Conservation (phyloP, 345 rosid genomes). For the Eucalyptus cloeziana region DNA sequence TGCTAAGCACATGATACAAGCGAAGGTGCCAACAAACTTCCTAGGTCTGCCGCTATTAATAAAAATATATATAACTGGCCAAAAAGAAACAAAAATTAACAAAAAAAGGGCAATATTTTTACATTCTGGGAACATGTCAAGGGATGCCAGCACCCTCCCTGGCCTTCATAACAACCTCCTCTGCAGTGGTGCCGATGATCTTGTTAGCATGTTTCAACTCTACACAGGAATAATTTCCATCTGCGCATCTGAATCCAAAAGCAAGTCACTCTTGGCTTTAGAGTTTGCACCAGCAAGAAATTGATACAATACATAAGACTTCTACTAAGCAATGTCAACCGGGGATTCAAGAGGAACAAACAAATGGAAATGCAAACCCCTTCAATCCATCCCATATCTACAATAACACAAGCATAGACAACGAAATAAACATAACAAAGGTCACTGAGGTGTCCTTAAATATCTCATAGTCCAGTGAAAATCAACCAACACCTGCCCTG, state of each 20-base stretch:
- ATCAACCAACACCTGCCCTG: background rate
- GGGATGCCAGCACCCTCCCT: constrained; percentile 5
- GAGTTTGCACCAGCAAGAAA: background rate
- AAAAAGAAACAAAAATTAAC: background rate
- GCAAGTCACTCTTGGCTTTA: background rate
- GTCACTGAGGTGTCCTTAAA: background rate
- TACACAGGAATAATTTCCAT: constrained; percentile 30
- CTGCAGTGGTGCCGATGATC: constrained; percentile 65
- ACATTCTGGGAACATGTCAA: background rate
- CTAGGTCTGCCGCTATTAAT: background rate
- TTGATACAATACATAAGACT: background rate
- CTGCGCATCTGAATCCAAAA: constrained; percentile 2
- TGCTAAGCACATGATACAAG: background rate
- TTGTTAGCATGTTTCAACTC: constrained; percentile 48
- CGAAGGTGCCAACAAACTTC: background rate
- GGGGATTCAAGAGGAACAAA: too few relatives aligned
- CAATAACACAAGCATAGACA: background rate
- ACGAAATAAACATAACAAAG: background rate
- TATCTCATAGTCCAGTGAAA: background rate
- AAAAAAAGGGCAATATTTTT: background rate
- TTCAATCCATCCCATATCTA: constrained; percentile 60
- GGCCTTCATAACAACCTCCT: constrained; percentile 63
- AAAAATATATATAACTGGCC: background rate
- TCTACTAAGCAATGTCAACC: background rate
- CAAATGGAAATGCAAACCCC: too few relatives aligned